A percentile compares a stretch with the other conserved stretches of the same genome.
Evolutionary conservation across 768 basidiomycete genomes (phyloP).

Genomic region (Mycena chlorophos): DNA sequence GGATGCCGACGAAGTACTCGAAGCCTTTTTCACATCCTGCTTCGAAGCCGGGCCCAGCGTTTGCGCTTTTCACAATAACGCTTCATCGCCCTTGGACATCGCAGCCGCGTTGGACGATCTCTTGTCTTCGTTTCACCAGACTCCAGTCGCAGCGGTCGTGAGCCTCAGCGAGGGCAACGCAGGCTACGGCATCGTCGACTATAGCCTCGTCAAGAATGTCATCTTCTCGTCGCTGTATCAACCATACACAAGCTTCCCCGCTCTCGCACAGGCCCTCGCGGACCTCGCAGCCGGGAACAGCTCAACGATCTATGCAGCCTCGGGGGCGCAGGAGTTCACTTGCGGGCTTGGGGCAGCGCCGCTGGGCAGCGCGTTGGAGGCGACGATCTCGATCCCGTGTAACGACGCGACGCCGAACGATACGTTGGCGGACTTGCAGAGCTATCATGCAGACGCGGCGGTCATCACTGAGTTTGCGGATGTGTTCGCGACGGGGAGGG

Average conservation of each 20-base stretch:
- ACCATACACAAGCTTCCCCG: conserved; percentile 21
- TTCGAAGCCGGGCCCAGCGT: conserved; percentile 22
- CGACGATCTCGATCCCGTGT: conserved; percentile 15
- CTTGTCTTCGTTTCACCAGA: conserved; percentile 11
- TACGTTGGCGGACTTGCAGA: conserved; percentile 13
- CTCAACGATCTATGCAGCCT: conserved; percentile 14
- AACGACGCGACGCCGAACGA: conserved; percentile 13
- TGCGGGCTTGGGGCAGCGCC: neutral
- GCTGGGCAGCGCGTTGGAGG: conserved; percentile 6
- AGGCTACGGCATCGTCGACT: conserved; percentile 29
- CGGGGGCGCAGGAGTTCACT: conserved; percentile 1
- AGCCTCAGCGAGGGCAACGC: neutral
- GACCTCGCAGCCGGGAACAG: conserved; percentile 29
- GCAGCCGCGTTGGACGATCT: conserved; percentile 20
- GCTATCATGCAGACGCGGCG: conserved; percentile 6
- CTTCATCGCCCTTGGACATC: conserved; percentile 20
- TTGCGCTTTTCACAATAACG: conserved; percentile 26
- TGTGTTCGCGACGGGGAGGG: conserved; percentile 9
- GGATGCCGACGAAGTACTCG: conserved; percentile 26
- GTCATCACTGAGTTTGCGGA: conserved; percentile 21
- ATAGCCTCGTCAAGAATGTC: conserved; percentile 15
- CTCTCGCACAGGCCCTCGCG: conserved; percentile 24
- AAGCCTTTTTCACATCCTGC: conserved; percentile 26
- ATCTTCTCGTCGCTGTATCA: conserved; percentile 27
- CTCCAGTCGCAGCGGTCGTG: conserved; percentile 24